Evolutionary conservation across 2,329 filamentous ascomycete species (phyloP), one percentile per base, ranked within the genome.

Genomic region (Davidsoniella eucalypti): DNA sequence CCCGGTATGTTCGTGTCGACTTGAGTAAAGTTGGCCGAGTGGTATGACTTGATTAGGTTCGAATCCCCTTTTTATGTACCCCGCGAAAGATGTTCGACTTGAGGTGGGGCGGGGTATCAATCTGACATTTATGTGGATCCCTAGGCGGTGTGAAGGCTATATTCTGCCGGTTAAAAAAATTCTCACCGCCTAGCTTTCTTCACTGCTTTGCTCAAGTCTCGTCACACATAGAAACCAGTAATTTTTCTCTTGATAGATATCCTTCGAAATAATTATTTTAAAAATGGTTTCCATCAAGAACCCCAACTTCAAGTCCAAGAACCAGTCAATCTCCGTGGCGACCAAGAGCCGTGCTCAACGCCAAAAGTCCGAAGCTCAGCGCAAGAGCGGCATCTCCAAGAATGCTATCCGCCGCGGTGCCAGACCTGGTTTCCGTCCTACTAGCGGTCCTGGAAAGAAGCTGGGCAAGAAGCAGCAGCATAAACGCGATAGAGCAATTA

Each of bases 231-330:
- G 21, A 12, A 10, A 17, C 7, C 29, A 39, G 12, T 33, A 18
- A 10, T 36, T n/a, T 45, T 29, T 23, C 40, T 17, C 21, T 41
- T 36, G 21, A n/a, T 7, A 39, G 33, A 17, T 39, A n/a, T 21
- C 16, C 17, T 21, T 21, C 25, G 25, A 36, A 40, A 41, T 40
- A 39, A 17, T 53, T 18, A 40, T 23, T 17, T 37, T 47, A 49
- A 58, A 50, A 55, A 76, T 75, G 72, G 68, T 70, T 14, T 76
- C 73, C 44, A 69, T 75, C 57, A 71, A 72, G 56, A 78, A 76
- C 64, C 74, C 73, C 58, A 78, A 78, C 67, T 67, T 65, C 44
- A 67, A 67, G 8, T 76, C 71, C 49, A 70, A 69, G 58, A 75
- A 75, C 66, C 69, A 72, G 12, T 62, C 71, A 38, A 65, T 65